These are phyloP conservation scores for Ascochyta clinopodiicola DNA, from an alignment of 2,329 filamentous ascomycete species.

Conservation along the genomic window DNA sequence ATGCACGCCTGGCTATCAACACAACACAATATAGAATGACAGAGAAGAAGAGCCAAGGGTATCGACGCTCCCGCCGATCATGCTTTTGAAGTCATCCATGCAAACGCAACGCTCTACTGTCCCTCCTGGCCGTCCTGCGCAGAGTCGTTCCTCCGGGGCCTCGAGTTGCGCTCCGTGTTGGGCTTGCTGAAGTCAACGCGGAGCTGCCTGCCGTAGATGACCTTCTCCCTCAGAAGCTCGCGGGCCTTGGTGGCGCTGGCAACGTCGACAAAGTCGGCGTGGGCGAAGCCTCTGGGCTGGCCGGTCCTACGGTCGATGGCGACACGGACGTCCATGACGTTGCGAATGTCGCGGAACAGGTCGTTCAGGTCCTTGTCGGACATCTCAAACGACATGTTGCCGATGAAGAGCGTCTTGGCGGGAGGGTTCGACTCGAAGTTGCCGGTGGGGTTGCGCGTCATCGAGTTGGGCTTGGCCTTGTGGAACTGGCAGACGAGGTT, in stretches of 20 bases:
- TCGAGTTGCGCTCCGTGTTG: not conserved
- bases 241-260: slow-evolving; percentile 68
- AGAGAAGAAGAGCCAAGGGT: slow-evolving; percentile 21
- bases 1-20: slow-evolving; percentile 31
- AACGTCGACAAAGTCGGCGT: slow-evolving; percentile 77
- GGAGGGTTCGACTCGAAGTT: slow-evolving; percentile 52
- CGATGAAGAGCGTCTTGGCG: slow-evolving; percentile 76
- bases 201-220: slow-evolving; percentile 70
- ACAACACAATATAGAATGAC: slow-evolving; percentile 33
- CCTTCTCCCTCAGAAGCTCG: slow-evolving; percentile 62
- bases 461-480: slow-evolving; percentile 25
- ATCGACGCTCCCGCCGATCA: not conserved
- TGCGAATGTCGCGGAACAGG: slow-evolving; percentile 73
- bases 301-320: slow-evolving; percentile 83
- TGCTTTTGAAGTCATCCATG: slow-evolving; percentile 7
- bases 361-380: slow-evolving; percentile 82
- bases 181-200: slow-evolving; percentile 67
- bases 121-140: slow-evolving; percentile 20
- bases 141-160: slow-evolving; percentile 23
- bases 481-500: slow-evolving; percentile 69
- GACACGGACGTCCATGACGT: slow-evolving; percentile 78
- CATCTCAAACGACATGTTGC: slow-evolving; percentile 86
- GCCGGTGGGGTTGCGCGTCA: slow-evolving; percentile 4
- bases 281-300: slow-evolving; percentile 81
- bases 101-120: not conserved